phyloP scores from a whole-genome alignment of 2,329 filamentous ascomycete species.

The Daldinia sp. region DNA sequence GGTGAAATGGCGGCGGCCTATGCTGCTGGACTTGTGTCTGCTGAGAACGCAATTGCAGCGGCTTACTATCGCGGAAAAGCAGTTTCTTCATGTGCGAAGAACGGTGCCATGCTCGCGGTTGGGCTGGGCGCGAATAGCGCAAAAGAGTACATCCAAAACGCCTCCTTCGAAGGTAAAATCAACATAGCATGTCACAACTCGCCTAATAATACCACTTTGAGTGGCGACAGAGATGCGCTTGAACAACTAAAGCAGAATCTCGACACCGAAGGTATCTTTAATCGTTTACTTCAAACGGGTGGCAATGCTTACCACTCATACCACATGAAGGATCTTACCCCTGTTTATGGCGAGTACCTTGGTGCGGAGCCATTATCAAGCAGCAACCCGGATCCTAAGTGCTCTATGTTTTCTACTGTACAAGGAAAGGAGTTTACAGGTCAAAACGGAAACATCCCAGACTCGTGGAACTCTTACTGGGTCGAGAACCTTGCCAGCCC shows the following conservation, averaged over 20 bases:
- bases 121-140: neutral
- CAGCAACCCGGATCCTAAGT: neutral
- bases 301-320: constrained; percentile 28
- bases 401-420: constrained; percentile 4
- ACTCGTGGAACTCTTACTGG: neutral
- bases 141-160: neutral
- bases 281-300: constrained; percentile 6
- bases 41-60: constrained; percentile 46
- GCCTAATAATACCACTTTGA: constrained; percentile 1
- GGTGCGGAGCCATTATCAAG: neutral
- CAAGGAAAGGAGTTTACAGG: neutral
- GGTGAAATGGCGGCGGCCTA: constrained; percentile 10
- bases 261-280: constrained; percentile 9
- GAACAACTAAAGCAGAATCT: neutral
- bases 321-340: constrained; percentile 12
- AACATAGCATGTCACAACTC: constrained; percentile 8
- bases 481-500: neutral
- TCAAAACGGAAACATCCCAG: neutral
- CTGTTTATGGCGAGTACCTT: neutral
- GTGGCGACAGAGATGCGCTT: constrained; percentile 7
- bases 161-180: neutral
- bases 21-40: constrained; percentile 15
- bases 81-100: constrained; percentile 31
- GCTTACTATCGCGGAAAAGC: constrained; percentile 51
- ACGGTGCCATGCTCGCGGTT: constrained; percentile 59